These are phyloP conservation scores for Berkeleyomyces basicola DNA, from an alignment of 2,329 filamentous ascomycete species.

Conservation along the genomic window DNA sequence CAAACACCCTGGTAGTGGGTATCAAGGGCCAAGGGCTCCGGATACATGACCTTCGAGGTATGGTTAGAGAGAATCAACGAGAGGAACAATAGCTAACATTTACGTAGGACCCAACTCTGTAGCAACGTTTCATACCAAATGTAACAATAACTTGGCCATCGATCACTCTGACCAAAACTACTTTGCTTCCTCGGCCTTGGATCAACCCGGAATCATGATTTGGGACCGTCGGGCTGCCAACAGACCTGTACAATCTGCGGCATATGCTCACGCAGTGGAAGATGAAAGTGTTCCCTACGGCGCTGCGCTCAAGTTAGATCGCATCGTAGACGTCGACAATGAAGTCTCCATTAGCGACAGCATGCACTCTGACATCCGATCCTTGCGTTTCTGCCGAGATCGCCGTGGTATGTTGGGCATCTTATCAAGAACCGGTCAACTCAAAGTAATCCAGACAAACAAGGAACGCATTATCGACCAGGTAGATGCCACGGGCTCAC, in stretches of 20 bases:
- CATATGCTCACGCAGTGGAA: conserved; percentile 41
- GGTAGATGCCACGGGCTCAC: conserved; percentile 16
- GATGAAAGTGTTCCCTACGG: conserved; percentile 47
- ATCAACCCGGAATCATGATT: conserved; percentile 56
- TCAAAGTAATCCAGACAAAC: conserved; percentile 42
- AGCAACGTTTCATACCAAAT: conserved; percentile 46
- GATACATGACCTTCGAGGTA: conserved; percentile 65
- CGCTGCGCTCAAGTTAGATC: conserved; percentile 39
- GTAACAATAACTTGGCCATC: conserved; percentile 57
- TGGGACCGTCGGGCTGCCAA: conserved; percentile 58
- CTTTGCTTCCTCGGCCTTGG: conserved; percentile 63
- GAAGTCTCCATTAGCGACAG: conserved; percentile 33
- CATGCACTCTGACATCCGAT: conserved; percentile 44
- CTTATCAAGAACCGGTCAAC: conserved; percentile 44
- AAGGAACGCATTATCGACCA: conserved; percentile 31
- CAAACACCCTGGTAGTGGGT: conserved; percentile 57
- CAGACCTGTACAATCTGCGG: conserved; percentile 33
- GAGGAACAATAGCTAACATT: conserved; percentile 6
- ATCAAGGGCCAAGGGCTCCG: conserved; percentile 60
- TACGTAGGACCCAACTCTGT: conserved; percentile 33
- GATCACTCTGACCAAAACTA: conserved; percentile 70
- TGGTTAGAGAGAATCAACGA: conserved; percentile 9
- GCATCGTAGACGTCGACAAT: conserved; percentile 38
- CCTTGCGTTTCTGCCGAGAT: conserved; percentile 46
- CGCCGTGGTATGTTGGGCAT: conserved; percentile 44